Evolutionary conservation across 192 early-diverging fungal species (phyloP), one percentile per base, ranked within the genome.

Genomic region (Paraglomus brasilianum): DNA sequence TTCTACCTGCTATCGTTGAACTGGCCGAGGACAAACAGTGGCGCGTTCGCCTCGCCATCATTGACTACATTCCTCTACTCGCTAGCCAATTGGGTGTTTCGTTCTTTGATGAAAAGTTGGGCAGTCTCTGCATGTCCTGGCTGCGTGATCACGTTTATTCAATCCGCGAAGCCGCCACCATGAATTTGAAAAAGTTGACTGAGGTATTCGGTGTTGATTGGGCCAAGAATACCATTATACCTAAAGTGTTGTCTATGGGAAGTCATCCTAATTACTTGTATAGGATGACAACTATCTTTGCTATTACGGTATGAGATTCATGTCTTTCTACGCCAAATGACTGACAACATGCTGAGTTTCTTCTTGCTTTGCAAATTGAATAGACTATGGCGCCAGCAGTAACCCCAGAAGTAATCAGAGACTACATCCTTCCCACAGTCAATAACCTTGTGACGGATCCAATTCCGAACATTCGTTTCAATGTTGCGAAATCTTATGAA

Each of bases 1-100:
- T 99, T 50, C 80, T 99, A 62, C 97, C 97, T 8, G 97, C 97
- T 11, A 97, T 99, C 74, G 91, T 99, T 41, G 97, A 98, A 78
- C 85, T 99, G 42, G 95, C 97, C 39, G 96, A 99, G 81, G 97
- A 99, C 80, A 98, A 98, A 84, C 97, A 99, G 77, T 99, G 97
- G 97, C 91, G 97, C 55, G 95, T 98, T 64, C 93, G 97, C 21
- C 80, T 97, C 79, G 97, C 97, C 6, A 98, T 99, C 70, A 98
- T 99, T 76, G 96, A 99, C 73, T 96, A 99, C 73, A 95, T 99
- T 74, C 97, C 97, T 19, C 83, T 98, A 41, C 88, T 99, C 69
- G 95, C 97, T 38, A 89, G 85, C 62, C 97, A 99, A 77, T 86
- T 99, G 75, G 97, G 97, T 38, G 86, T 93, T 43, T 88, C 87